phyloP scores from a whole-genome alignment of 2,329 filamentous ascomycete genomes.

The Neofusicoccum sp. region DNA sequence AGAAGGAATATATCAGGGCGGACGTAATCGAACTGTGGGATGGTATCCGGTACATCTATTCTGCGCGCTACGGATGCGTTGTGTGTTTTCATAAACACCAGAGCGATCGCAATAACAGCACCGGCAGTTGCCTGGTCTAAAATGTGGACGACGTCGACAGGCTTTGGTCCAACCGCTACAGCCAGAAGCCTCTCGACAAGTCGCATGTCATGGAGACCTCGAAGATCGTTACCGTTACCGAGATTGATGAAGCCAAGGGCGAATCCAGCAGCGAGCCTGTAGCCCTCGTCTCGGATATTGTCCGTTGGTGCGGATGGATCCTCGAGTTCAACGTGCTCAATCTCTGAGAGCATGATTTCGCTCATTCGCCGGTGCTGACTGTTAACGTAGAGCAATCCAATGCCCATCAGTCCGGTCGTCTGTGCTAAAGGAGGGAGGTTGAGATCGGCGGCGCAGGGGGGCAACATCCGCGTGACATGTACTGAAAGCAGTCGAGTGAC shows the following conservation, averaged over 20 bases:
- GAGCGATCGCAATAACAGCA: slow-evolving; percentile 83
- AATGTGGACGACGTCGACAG: slow-evolving; percentile 87
- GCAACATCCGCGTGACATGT: slow-evolving; percentile 92
- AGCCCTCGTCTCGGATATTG: slow-evolving; percentile 87
- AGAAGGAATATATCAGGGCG: slow-evolving; percentile 89
- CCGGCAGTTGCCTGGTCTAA: slow-evolving; percentile 89
- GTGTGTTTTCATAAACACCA: slow-evolving; percentile 97
- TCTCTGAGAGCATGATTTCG: slow-evolving; percentile 97
- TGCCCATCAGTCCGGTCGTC: slow-evolving; percentile 95
- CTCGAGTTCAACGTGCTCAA: slow-evolving; percentile 81
- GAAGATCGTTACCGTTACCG: slow-evolving; percentile 82
- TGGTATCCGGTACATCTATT: slow-evolving; percentile 86
- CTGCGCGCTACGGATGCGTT: slow-evolving; percentile 84
- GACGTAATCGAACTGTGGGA: slow-evolving; percentile 91
- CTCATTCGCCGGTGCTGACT: slow-evolving; percentile 98
- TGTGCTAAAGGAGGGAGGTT: slow-evolving; percentile 92
- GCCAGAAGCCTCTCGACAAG: slow-evolving; percentile 84
- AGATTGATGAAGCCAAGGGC: slow-evolving; percentile 93
- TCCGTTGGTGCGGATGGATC: slow-evolving; percentile 69
- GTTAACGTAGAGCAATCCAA: slow-evolving; percentile 88
- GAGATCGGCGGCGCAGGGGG: slow-evolving; percentile 85
- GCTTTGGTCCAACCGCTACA: slow-evolving; percentile 83
- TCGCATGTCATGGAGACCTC: slow-evolving; percentile 89
- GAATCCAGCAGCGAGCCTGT: slow-evolving; percentile 89
- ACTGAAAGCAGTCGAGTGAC: slow-evolving; percentile 92